phyloP scores from a whole-genome alignment of 305 asterid species.

The Fraxinus greggii region DNA sequence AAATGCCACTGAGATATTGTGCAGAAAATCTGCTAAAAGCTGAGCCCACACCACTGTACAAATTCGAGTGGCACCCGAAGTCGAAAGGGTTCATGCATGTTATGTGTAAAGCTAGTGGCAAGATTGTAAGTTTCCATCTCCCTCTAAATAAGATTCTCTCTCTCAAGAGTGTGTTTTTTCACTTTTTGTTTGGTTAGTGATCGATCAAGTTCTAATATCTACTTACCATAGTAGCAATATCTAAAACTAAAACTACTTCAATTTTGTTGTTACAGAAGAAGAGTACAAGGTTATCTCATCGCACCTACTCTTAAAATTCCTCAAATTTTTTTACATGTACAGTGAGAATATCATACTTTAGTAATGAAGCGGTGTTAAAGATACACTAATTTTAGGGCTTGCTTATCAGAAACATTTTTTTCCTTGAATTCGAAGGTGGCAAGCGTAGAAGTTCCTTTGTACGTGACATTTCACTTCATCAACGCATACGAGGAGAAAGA shows the following conservation, averaged over 20 bases:
- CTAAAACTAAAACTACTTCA: neutral
- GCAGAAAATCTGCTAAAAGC: slow-evolving; percentile 76
- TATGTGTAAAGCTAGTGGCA: slow-evolving; percentile 80
- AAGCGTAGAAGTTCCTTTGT: slow-evolving; percentile 90
- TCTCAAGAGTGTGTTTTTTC: neutral
- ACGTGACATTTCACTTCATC: slow-evolving; percentile 82
- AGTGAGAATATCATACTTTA: neutral
- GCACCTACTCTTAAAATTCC: neutral
- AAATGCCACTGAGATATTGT: slow-evolving; percentile 93
- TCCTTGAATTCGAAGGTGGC: slow-evolving; percentile 58
- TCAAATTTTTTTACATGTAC: neutral
- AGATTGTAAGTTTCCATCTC: slow-evolving; percentile 45
- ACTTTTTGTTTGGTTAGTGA: neutral
- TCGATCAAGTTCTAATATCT: neutral
- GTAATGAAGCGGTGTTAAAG: neutral
- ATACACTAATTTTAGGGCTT: neutral
- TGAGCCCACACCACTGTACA: slow-evolving; percentile 88
- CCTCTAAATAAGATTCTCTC: neutral
- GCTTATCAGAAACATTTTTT: neutral
- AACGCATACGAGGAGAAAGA: slow-evolving; percentile 95
- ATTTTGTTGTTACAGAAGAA: neutral
- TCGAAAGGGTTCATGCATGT: slow-evolving; percentile 82
- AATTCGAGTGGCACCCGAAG: slow-evolving; percentile 87
- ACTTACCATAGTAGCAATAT: neutral
- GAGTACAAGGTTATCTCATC: neutral